Evolutionary conservation across 305 asterid species (phyloP).

Genomic region (Fraxinus paxiana): DNA sequence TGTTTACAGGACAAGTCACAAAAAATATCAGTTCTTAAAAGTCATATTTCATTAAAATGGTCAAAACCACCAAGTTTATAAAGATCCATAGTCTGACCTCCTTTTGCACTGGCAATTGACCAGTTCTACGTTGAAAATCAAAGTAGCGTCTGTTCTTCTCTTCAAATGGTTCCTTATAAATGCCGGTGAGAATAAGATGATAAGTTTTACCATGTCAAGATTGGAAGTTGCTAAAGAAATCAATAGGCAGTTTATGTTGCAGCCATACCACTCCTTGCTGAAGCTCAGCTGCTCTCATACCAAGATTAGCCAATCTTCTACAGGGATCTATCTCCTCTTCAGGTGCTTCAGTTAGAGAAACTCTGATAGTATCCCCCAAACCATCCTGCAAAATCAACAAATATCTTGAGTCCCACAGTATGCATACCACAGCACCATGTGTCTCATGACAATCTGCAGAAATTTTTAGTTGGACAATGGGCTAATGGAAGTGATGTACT

Average conservation of each 20-base stretch:
- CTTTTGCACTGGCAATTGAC: conserved; percentile 84
- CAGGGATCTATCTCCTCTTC: conserved; percentile 98
- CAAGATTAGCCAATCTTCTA: conserved; percentile 93
- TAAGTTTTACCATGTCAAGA: conserved; percentile 9
- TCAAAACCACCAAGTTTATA: background rate
- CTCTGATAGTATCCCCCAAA: conserved; percentile 94
- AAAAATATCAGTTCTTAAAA: conserved; percentile 15
- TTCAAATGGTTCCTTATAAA: conserved; percentile 75
- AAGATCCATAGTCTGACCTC: conserved; percentile 49
- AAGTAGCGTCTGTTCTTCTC: conserved; percentile 87
- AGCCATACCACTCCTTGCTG: conserved; percentile 96
- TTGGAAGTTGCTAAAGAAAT: conserved; percentile 19
- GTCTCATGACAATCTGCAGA: background rate
- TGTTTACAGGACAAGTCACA: conserved; percentile 25
- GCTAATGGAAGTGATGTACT: background rate
- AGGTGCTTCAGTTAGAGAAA: conserved; percentile 93
- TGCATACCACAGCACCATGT: background rate
- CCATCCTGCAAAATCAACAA: conserved; percentile 64
- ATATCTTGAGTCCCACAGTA: conserved; percentile 13
- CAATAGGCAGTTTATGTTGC: conserved; percentile 8
- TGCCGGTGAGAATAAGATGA: conserved; percentile 15
- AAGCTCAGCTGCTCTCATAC: conserved; percentile 78
- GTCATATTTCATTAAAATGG: conserved; percentile 1
- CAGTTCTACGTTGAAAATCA: conserved; percentile 93
- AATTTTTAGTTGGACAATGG: background rate